A percentile compares a stretch with the other conserved stretches of the same genome.
These are phyloP conservation scores for Euphorbia celastroides DNA, from an alignment of 441 rosid species.

Conservation along the genomic window DNA sequence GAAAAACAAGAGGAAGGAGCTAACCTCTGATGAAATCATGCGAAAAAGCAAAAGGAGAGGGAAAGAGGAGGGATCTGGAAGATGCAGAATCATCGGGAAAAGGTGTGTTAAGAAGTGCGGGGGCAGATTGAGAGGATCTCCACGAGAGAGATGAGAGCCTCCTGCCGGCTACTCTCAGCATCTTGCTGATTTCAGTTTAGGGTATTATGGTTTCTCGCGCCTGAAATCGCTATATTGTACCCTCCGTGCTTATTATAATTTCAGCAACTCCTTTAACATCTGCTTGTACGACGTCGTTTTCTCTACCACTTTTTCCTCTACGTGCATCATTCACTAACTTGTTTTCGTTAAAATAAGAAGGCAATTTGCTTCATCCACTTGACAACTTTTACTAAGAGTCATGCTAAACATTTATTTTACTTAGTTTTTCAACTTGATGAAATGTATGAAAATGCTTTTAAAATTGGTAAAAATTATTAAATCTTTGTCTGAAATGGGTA, in stretches of 20 bases:
- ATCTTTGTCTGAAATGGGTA: too few relatives aligned
- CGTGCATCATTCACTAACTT: too few relatives aligned
- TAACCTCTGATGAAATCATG: constrained; percentile 40
- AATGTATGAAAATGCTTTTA: too few relatives aligned
- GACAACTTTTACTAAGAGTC: too few relatives aligned
- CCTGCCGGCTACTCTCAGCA: constrained; percentile 75
- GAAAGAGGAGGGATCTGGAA: constrained; percentile 25
- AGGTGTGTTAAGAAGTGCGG: constrained; percentile 32
- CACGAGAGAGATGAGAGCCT: constrained; percentile 46
- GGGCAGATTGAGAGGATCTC: constrained; percentile 36
- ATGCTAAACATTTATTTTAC: too few relatives aligned
- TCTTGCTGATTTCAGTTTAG: constrained; percentile 20
- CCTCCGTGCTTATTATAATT: too few relatives aligned
- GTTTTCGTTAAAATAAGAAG: too few relatives aligned
- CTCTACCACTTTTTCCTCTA: too few relatives aligned
- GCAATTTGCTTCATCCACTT: too few relatives aligned
- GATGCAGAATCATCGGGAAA: constrained; percentile 20
- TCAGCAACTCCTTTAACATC: neutral
- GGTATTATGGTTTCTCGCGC: neutral
- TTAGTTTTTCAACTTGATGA: too few relatives aligned
- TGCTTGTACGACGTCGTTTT: neutral
- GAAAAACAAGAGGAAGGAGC: neutral
- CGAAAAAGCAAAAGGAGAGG: constrained; percentile 14
- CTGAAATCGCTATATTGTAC: neutral
- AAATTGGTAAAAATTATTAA: too few relatives aligned